Evolutionary conservation across 192 early-diverging fungal species (phyloP), one percentile per base, ranked within the genome.

Genomic region (Dissophora globulifera): DNA sequence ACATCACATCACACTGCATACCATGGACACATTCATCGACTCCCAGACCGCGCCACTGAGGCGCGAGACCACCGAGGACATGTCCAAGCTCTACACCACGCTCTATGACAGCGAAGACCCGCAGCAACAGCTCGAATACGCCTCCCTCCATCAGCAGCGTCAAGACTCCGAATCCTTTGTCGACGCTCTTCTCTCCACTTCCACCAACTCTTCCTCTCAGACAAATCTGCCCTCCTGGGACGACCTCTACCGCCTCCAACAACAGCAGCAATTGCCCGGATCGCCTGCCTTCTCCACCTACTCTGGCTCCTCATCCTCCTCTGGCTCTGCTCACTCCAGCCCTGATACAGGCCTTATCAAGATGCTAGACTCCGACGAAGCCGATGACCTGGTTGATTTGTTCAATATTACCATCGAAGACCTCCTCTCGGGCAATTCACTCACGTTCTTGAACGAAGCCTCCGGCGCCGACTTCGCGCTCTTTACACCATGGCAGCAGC

Each of bases 61-160:
- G 4, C 65, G 65, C 47, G 55, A 67, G 20, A 60, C 67, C 31
- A 45, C 67, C 11, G 57, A 59, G 11, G 67, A 69, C 0, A 25
- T 60, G 13, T 57, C 53, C 67, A 69, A 69, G 50, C 42, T 69
- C 48, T 69, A 69, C 50, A 69, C 67, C 15, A 69, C 67, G 12
- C 50, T 69, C 41, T 69, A 69, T 25, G 67, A 69, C 7, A 45
- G 3, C 23, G 67, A 69, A 20, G 62, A 64, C 50, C 62, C 50
- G 9, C 16, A 10, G 47, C 67, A 50, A n/a, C 67, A 59, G 17
- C 57, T 53, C 17, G 67, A 69, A 10, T 69, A 52, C 31, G 2
- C 35, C 20, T 20, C 30, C 0, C 27, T 27, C 15, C 67, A 58
- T 12, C 48, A 59, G 19, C 53, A 58, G 12, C 22, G 20, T 15